Percentiles rank a stretch among this genome's conserved stretches.
These are phyloP conservation scores for Ophiostoma tasmaniense DNA, from an alignment of 2,329 filamentous ascomycete genomes.

Conservation along the genomic window DNA sequence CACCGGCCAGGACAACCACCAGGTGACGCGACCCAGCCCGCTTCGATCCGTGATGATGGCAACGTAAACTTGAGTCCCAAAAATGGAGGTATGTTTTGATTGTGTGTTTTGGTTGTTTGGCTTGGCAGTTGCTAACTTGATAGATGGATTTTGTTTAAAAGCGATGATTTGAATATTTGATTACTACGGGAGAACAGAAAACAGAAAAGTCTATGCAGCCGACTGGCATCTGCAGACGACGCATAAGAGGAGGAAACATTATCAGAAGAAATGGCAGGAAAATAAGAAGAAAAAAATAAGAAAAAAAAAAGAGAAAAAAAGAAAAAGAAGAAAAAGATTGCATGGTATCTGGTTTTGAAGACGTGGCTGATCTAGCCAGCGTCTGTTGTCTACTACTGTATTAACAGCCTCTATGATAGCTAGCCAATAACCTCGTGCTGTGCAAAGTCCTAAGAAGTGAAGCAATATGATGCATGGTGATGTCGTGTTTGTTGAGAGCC, in stretches of 20 bases:
- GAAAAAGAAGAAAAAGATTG: not conserved
- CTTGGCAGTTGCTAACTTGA: not conserved
- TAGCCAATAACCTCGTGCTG: not conserved
- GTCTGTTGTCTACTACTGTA: not conserved
- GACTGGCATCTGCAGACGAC: not conserved
- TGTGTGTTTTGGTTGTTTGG: not conserved
- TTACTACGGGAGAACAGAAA: not conserved
- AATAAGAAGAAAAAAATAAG: not conserved
- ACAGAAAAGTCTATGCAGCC: not conserved
- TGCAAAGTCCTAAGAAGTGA: not conserved
- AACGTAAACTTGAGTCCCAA: slow-evolving; percentile 39
- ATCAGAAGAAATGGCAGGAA: not conserved
- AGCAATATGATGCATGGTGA: not conserved
- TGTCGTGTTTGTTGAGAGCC: not conserved
- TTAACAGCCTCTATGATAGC: not conserved
- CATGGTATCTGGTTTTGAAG: not conserved
- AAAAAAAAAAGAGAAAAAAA: not conserved
- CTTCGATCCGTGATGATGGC: slow-evolving; percentile 60
- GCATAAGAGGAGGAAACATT: not conserved
- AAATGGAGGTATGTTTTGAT: slow-evolving; percentile 1
- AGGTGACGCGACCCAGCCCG: slow-evolving; percentile 56
- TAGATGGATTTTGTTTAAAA: not conserved
- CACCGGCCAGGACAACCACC: slow-evolving; percentile 36
- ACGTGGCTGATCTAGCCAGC: not conserved
- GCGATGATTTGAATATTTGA: not conserved